Conservation (phyloP, 2,329 filamentous ascomycete species). For the Cercospora sesami region DNA sequence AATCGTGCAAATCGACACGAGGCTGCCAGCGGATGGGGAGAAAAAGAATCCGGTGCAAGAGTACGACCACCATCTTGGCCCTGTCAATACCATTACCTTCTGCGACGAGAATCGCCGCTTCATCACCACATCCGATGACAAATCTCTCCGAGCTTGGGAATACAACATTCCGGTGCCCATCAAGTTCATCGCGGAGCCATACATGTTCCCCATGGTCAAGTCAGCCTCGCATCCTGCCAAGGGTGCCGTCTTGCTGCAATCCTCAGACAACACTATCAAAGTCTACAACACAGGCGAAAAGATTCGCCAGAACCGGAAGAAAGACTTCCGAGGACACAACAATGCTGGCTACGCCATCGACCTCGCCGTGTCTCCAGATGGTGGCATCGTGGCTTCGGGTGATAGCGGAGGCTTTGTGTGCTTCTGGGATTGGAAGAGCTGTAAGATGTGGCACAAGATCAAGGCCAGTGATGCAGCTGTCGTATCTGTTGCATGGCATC, state of each 20-base stretch:
- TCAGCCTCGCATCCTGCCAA: constrained; percentile 81
- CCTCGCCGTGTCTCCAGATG: constrained; percentile 83
- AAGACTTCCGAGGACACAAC: constrained; percentile 93
- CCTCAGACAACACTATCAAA: constrained; percentile 91
- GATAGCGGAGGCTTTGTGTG: constrained; percentile 87
- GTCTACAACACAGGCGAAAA: constrained; percentile 94
- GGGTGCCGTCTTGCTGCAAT: constrained; percentile 93
- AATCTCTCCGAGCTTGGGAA: constrained; percentile 94
- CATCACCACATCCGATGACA: constrained; percentile 97
- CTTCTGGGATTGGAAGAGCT: constrained; percentile 99
- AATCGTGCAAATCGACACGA: constrained; percentile 93
- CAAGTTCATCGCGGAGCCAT: constrained; percentile 95
- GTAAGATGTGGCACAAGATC: constrained; percentile 98
- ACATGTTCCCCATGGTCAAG: constrained; percentile 96
- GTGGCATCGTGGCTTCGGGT: constrained; percentile 83
- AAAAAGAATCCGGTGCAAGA: constrained; percentile 75
- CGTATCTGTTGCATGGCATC: constrained; percentile 91
- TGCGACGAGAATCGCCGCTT: constrained; percentile 92
- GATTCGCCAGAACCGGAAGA: constrained; percentile 96
- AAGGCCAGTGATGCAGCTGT: constrained; percentile 78
- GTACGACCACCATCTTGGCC: constrained; percentile 97
- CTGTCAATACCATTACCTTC: constrained; percentile 96
- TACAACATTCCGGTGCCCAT: constrained; percentile 98
- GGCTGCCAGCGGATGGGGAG: constrained; percentile 55
- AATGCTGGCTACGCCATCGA: constrained; percentile 93